Conservation (phyloP, 108 stramenopile genomes). For the Cyclotella baltica region DNA sequence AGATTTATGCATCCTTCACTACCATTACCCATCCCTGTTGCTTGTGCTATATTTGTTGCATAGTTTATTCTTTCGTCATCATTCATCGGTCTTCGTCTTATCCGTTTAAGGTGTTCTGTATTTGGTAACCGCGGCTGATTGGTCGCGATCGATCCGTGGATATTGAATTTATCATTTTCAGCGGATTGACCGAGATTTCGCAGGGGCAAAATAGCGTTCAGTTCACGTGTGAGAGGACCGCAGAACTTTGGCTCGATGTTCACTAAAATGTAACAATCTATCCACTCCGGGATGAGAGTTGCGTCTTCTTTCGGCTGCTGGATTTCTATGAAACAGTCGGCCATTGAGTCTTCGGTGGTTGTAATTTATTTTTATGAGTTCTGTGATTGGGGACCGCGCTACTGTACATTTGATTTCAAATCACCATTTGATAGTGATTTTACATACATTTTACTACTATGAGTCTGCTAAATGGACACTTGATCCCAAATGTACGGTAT, state of each 20-base stretch:
- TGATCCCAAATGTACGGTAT: no score
- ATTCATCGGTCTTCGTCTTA: constrained; percentile 29
- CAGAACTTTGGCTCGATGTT: constrained; percentile 35
- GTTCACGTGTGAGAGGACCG: constrained; percentile 28
- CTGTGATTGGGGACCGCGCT: neutral
- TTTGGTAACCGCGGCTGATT: constrained; percentile 6
- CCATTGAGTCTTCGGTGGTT: neutral
- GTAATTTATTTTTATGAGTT: neutral
- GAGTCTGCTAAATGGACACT: no score
- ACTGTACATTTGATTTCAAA: no score
- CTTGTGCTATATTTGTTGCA: neutral
- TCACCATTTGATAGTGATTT: no score
- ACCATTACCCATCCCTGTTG: neutral
- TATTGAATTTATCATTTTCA: neutral
- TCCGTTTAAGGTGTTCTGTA: constrained; percentile 42
- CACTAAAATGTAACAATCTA: constrained; percentile 39
- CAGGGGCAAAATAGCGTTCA: constrained; percentile 41
- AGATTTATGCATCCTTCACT: neutral
- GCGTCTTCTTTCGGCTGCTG: constrained; percentile 12
- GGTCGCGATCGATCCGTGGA: neutral
- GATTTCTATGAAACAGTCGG: constrained; percentile 39
- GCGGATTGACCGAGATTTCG: constrained; percentile 4
- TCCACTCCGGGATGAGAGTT: constrained; percentile 21
- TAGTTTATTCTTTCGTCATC: constrained; percentile 5
- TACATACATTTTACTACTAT: no score